Base-by-base conservation (phyloP, 306 rosid genomes). In the Cicer chorassanicum region DNA sequence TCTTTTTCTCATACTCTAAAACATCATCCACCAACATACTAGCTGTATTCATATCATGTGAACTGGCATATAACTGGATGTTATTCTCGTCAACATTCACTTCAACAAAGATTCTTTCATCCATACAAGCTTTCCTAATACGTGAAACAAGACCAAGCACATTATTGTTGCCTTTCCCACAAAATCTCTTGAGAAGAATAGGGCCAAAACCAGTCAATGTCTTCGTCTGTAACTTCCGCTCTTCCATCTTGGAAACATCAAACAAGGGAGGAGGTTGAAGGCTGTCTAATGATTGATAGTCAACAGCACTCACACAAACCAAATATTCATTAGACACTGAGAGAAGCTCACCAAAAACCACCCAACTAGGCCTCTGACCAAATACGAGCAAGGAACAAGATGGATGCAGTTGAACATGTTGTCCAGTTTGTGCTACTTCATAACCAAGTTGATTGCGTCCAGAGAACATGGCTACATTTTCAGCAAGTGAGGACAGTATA, bases 401-500 rank as follows among this genome's bases (percentile, higher is more conserved):
- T 44, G 99, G 99, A 80, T 95, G 99, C 4, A 95, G 91, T 77
- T 86, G 93, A 80, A 89, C 87, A 70, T 78, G 92, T 36, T 86
- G 77, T 38, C 98, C 96, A 36, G 87, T 90, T 71, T 84, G 60
- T 44, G 98, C 98, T 73, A 95, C 99, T 84, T 88, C 87, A 85
- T 90, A 94, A 76, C 99, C 99, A 78, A 87, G 88, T 60, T 87
- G 90, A 72, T 75, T 86, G 81, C 77, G 82, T 29, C 99, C 98
- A 59, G 96, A 78, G 86, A 82, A 91, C 98, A 92, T 90, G 53
- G 99, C 99, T 59, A 92, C 91, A 84, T 95, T 95, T 46, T 95
- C 99, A 49, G 88, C 72, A 45, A 90, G 96, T 40, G 99, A 87
- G 76, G 91, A 89, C 53, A 95, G 89, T 85, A 95, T 89, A 44